A percentile compares a stretch with the other conserved stretches of the same genome.
These are phyloP conservation scores for Xylaria sp. DNA, from an alignment of 2,329 filamentous ascomycete genomes.

Conservation along the genomic window DNA sequence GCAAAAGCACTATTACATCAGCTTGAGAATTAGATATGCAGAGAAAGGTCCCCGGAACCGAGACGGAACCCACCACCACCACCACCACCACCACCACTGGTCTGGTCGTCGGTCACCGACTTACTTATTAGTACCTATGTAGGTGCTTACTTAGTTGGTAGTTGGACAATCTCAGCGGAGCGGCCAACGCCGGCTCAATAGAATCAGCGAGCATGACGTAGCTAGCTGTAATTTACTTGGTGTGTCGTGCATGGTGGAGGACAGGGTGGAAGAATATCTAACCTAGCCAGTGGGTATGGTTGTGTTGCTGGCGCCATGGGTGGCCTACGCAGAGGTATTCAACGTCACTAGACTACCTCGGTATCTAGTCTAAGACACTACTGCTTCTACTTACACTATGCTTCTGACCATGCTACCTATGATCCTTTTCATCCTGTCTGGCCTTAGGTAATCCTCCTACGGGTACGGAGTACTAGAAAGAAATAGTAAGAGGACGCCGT, in stretches of 20 bases:
- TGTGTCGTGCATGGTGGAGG: background rate
- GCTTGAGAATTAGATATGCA: slow-evolving; percentile 4
- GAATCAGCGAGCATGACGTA: slow-evolving; percentile 25
- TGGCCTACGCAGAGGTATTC: background rate
- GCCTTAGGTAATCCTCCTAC: background rate
- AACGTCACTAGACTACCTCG: background rate
- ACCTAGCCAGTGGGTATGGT: slow-evolving; percentile 7
- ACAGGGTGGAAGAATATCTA: background rate
- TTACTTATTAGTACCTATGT: slow-evolving; percentile 4
- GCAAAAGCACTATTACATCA: slow-evolving; percentile 11
- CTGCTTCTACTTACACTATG: background rate
- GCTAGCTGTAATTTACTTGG: background rate
- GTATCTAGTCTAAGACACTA: background rate
- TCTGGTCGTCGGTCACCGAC: slow-evolving; percentile 12
- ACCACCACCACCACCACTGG: background rate
- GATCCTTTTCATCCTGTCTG: background rate
- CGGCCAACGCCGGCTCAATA: background rate
- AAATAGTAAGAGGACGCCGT: background rate
- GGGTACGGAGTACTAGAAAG: no score
- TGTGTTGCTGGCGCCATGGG: slow-evolving; percentile 22
- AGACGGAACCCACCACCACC: background rate
- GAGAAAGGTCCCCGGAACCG: background rate
- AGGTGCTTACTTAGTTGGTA: no score
- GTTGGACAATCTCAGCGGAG: no score
- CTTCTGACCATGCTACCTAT: background rate